Evolutionary conservation across 208 protist species (phyloP).

Genomic region (Trypanosoma cruzi): DNA sequence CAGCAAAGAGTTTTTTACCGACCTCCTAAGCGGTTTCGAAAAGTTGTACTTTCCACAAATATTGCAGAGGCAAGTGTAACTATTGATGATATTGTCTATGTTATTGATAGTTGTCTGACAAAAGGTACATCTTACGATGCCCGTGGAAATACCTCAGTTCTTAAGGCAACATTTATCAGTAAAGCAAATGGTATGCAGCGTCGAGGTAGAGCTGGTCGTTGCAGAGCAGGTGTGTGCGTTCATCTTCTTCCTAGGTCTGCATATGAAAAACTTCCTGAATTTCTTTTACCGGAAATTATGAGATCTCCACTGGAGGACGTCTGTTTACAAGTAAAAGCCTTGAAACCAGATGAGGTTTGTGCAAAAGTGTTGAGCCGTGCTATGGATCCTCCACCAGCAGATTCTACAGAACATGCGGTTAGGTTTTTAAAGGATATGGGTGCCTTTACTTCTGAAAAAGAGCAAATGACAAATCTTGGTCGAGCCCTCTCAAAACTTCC

Average conservation of each 20-base stretch:
- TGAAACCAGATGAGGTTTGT: conserved; percentile 77
- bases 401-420: conserved; percentile 69
- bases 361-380: conserved; percentile 77
- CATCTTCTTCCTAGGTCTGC: conserved; percentile 68
- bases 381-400: conserved; percentile 61
- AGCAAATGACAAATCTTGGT: conserved; percentile 82
- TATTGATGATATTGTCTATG: conserved; percentile 95
- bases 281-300: conserved; percentile 92
- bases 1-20: conserved; percentile 93
- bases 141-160: conserved; percentile 67
- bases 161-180: conserved; percentile 79
- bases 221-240: conserved; percentile 79
- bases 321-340: conserved; percentile 88
- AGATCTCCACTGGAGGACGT: conserved; percentile 88
- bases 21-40: conserved; percentile 72
- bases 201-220: conserved; percentile 92
- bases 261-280: conserved; percentile 91
- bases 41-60: conserved; percentile 96
- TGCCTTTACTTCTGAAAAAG: conserved; percentile 71
- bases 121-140: conserved; percentile 93
- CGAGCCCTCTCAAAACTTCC: conserved; percentile 82
- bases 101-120: conserved; percentile 95
- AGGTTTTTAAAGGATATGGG: conserved; percentile 85
- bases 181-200: conserved; percentile 91
- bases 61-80: conserved; percentile 98